Conservation (phyloP, 345 rosid species). For the Camelina sativa region DNA sequence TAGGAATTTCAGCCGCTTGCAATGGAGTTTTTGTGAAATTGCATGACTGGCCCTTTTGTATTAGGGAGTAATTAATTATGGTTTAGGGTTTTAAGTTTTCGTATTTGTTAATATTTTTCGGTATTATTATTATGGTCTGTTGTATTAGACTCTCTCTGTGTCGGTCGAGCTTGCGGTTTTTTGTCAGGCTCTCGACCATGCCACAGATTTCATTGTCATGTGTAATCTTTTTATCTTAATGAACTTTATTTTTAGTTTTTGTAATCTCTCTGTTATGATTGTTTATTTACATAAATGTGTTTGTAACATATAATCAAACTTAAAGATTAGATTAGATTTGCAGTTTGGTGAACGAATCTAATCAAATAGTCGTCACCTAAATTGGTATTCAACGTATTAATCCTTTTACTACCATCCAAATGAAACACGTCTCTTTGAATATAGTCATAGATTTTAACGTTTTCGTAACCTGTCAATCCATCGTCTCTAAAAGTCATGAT, state of each 20-base stretch:
- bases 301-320: too few species aligned
- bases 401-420: not conserved
- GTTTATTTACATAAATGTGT: not conserved
- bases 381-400: not conserved
- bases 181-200: slow-evolving; percentile 49
- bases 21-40: slow-evolving; percentile 51
- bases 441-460: slow-evolving; percentile 11
- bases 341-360: too few species aligned
- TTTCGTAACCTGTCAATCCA: not conserved
- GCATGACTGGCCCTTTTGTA: slow-evolving; percentile 24
- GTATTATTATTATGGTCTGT: slow-evolving; percentile 28
- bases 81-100: not conserved
- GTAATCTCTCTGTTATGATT: not conserved
- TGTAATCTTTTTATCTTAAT: slow-evolving; percentile 27
- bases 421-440: slow-evolving; percentile 20
- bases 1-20: slow-evolving; percentile 42
- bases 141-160: slow-evolving; percentile 18
- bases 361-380: too few species aligned
- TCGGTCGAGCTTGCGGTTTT: slow-evolving; percentile 51
- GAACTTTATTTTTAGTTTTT: slow-evolving; percentile 13
- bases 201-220: slow-evolving; percentile 31
- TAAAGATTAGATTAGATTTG: too few species aligned
- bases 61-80: not conserved
- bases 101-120: slow-evolving; percentile 25
- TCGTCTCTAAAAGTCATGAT: not conserved